A percentile compares a stretch with the other conserved stretches of the same genome.
These are phyloP conservation scores for Chamaenerion angustifolium DNA, from an alignment of 345 rosid genomes.

Conservation along the genomic window DNA sequence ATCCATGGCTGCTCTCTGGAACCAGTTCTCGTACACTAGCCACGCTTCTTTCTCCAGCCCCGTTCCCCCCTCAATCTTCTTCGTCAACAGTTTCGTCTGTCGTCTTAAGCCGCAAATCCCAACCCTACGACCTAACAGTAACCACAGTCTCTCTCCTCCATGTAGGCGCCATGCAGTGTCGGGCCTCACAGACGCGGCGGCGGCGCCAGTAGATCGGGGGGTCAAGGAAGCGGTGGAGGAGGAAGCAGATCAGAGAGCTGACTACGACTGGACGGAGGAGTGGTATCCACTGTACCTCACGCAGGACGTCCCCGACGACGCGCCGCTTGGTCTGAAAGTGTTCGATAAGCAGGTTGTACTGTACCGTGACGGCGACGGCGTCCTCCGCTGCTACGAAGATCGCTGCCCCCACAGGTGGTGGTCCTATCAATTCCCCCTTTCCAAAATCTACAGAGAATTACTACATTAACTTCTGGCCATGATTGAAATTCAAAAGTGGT, in stretches of 20 bases:
- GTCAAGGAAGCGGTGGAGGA: constrained; percentile 2
- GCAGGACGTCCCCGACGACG: constrained; percentile 67
- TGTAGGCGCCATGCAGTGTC: constrained; percentile 6
- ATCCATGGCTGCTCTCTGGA: constrained; percentile 4
- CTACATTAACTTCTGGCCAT: too few species aligned
- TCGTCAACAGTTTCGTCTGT: too few species aligned
- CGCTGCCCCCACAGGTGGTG: constrained; percentile 96
- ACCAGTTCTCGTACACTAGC: constrained; percentile 4
- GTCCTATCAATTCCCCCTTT: too few species aligned
- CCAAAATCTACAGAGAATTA: too few species aligned
- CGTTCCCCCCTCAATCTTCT: background rate
- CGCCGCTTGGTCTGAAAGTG: constrained; percentile 83
- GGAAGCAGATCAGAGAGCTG: constrained; percentile 12
- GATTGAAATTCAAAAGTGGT: too few species aligned
- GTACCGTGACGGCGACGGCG: constrained; percentile 63
- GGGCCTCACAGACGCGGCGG: constrained; percentile 3
- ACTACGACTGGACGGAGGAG: constrained; percentile 79
- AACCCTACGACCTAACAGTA: too few species aligned
- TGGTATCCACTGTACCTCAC: constrained; percentile 90
- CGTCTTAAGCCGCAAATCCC: too few species aligned
- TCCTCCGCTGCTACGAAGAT: constrained; percentile 59
- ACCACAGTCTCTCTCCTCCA: too few species aligned
- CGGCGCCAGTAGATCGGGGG: constrained; percentile 6
- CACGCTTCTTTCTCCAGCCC: background rate
- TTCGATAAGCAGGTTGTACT: constrained; percentile 69